Evolutionary conservation across 345 rosid species (phyloP).

Genomic region (Mallotus nudiflorus): DNA sequence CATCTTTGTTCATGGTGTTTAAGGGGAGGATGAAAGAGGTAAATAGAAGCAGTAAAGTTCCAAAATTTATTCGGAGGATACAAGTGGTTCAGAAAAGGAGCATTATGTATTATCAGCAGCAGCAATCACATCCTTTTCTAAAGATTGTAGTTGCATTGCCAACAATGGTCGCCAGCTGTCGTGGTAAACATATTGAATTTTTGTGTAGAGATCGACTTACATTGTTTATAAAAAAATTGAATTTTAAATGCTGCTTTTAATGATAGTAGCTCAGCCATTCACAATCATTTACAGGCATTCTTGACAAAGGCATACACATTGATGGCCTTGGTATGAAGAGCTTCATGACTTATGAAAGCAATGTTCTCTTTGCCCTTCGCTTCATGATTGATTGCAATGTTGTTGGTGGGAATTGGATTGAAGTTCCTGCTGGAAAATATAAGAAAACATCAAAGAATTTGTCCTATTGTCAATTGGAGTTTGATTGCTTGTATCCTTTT

Average conservation of each 20-base stretch:
- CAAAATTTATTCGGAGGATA: conserved; percentile 54
- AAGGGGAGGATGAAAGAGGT: conserved; percentile 86
- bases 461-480: conserved; percentile 86
- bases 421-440: conserved; percentile 83
- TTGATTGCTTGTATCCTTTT: conserved; percentile 91
- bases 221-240: background rate
- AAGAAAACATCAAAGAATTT: conserved; percentile 58
- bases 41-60: conserved; percentile 60
- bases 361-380: conserved; percentile 88
- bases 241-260: background rate
- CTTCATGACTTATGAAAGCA: conserved; percentile 95
- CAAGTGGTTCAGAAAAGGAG: conserved; percentile 80
- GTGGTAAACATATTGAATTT: conserved; percentile 47
- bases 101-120: conserved; percentile 93
- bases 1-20: conserved; percentile 17
- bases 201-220: background rate
- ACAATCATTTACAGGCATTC: conserved; percentile 59
- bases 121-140: conserved; percentile 71
- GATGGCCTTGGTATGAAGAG: conserved; percentile 90
- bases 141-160: conserved; percentile 95
- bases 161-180: conserved; percentile 85
- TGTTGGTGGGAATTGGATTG: conserved; percentile 99
- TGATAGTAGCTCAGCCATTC: background rate
- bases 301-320: conserved; percentile 91
- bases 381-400: conserved; percentile 88